Evolutionary conservation across 371 early-diverging fungal genomes (phyloP).

Genomic region (Mortierella polycephala): DNA sequence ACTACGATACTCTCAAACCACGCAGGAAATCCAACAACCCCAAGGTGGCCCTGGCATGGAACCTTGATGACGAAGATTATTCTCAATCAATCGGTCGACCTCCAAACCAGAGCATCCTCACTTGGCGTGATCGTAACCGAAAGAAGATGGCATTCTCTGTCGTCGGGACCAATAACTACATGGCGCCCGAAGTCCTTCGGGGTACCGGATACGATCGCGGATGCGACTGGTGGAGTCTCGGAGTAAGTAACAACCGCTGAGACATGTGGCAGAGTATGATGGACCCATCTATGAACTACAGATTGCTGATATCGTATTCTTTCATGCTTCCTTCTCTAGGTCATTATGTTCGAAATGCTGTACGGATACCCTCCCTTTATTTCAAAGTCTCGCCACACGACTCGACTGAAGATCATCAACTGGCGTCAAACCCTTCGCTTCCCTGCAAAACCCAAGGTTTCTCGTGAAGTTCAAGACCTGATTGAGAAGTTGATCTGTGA

Average conservation of each 20-base stretch:
- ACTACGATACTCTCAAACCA: constrained; percentile 57
- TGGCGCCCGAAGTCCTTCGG: constrained; percentile 79
- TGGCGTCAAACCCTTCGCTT: constrained; percentile 64
- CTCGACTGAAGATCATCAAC: constrained; percentile 71
- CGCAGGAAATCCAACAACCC: constrained; percentile 39
- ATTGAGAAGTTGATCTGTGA: constrained; percentile 65
- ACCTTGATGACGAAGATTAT: constrained; percentile 43
- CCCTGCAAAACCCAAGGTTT: constrained; percentile 61
- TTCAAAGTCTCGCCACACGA: constrained; percentile 61
- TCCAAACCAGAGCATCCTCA: constrained; percentile 64
- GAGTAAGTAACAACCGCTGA: constrained; percentile 25
- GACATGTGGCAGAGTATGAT: no score
- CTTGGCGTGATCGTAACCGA: constrained; percentile 67
- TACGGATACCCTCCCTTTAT: constrained; percentile 86
- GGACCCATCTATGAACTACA: no score
- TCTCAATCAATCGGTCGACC: constrained; percentile 42
- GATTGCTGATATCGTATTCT: not conserved
- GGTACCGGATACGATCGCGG: constrained; percentile 69
- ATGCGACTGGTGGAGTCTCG: constrained; percentile 83
- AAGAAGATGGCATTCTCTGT: constrained; percentile 70
- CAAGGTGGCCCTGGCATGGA: constrained; percentile 43
- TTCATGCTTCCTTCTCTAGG: constrained; percentile 26
- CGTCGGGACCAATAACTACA: constrained; percentile 92
- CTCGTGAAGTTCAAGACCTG: constrained; percentile 62
- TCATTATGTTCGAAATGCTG: constrained; percentile 79